These are phyloP conservation scores for Arachis stenosperma DNA, from an alignment of 306 rosid genomes.

Conservation along the genomic window DNA sequence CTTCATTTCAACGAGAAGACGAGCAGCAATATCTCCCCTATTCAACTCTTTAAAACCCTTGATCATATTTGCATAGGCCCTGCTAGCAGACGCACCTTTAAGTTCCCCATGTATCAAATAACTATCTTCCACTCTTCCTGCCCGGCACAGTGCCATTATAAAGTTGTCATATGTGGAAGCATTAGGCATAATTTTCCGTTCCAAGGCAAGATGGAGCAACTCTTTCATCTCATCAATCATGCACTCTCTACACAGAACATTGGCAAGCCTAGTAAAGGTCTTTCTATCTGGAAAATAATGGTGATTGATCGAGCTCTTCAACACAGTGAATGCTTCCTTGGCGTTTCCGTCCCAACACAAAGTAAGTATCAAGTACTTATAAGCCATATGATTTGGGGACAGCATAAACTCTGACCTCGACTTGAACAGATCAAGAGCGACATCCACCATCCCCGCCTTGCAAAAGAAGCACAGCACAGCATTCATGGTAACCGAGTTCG, in stretches of 20 bases:
- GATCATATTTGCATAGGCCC: constrained; percentile 59
- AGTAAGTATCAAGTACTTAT: constrained; percentile 70
- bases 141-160: too few relatives aligned
- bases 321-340: constrained; percentile 55
- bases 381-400: constrained; percentile 59
- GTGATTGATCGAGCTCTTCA: constrained; percentile 44
- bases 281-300: constrained; percentile 60
- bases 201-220: constrained; percentile 61
- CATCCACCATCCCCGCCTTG: constrained; percentile 74
- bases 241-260: constrained; percentile 58
- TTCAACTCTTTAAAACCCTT: constrained; percentile 46
- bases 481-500: constrained; percentile 71
- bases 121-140: constrained; percentile 47
- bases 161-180: too few relatives aligned
- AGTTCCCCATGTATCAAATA: constrained; percentile 60
- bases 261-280: constrained; percentile 54
- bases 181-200: not conserved
- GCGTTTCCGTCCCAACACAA: constrained; percentile 61
- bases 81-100: constrained; percentile 34
- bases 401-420: constrained; percentile 61
- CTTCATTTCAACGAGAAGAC: constrained; percentile 32
- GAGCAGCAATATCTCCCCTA: constrained; percentile 71
- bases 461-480: constrained; percentile 80
- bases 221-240: constrained; percentile 77
- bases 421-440: constrained; percentile 59